phyloP scores from a whole-genome alignment of 768 basidiomycete genomes.

The Kwoniella europaea region DNA sequence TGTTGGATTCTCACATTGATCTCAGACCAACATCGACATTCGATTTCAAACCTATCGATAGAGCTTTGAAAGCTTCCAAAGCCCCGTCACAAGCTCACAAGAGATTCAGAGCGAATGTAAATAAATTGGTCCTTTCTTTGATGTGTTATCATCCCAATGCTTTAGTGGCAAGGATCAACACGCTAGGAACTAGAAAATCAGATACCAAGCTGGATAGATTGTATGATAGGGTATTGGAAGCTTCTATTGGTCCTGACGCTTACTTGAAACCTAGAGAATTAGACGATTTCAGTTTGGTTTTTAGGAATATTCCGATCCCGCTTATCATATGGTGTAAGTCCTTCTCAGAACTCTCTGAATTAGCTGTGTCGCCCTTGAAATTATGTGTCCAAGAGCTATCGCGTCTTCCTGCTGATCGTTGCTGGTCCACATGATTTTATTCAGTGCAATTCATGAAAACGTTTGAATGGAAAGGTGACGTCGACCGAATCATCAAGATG shows the following conservation, averaged over 20 bases:
- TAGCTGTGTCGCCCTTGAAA: too few relatives aligned
- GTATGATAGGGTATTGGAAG: slow-evolving; percentile 21
- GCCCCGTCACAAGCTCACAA: neutral
- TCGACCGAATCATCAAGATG: slow-evolving; percentile 20
- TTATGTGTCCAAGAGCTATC: too few relatives aligned
- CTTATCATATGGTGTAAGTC: slow-evolving; percentile 27
- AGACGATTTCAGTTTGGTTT: slow-evolving; percentile 1
- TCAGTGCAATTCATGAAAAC: slow-evolving; percentile 27
- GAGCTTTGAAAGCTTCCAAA: slow-evolving; percentile 1
- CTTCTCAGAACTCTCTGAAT: too few relatives aligned
- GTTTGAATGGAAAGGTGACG: slow-evolving; percentile 17
- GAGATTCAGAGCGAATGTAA: slow-evolving; percentile 15
- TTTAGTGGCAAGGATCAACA: slow-evolving; percentile 11
- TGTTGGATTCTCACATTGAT: slow-evolving; percentile 20
- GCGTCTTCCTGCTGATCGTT: too few relatives aligned
- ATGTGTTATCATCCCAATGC: slow-evolving; percentile 28
- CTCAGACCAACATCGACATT: slow-evolving; percentile 10
- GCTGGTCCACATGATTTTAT: too few relatives aligned
- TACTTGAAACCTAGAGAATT: slow-evolving; percentile 21
- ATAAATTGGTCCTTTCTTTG: slow-evolving; percentile 18
- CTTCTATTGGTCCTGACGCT: slow-evolving; percentile 22
- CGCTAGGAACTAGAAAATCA: slow-evolving; percentile 1
- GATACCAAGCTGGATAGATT: neutral
- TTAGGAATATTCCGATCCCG: slow-evolving; percentile 22
- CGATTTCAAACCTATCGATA: slow-evolving; percentile 14